phyloP scores from a whole-genome alignment of 345 rosid species.

The Salix koriyanagi region DNA sequence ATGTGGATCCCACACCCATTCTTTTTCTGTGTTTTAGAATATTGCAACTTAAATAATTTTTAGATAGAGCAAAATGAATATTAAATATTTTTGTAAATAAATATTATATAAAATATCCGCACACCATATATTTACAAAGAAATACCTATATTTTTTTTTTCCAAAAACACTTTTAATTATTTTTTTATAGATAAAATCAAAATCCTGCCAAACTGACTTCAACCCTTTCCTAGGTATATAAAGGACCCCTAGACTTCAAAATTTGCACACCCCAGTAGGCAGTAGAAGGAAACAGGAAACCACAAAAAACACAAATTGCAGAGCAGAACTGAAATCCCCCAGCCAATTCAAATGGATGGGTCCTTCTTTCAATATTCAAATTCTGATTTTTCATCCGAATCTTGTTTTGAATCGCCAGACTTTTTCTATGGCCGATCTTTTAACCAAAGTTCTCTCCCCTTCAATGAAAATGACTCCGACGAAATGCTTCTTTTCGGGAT shows the following conservation, averaged over 20 bases:
- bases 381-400: conserved; percentile 55
- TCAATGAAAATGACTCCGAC: conserved; percentile 86
- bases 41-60: no score
- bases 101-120: no score
- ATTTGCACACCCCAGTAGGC: background rate
- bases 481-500: conserved; percentile 82
- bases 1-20: no score
- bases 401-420: conserved; percentile 49
- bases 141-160: no score
- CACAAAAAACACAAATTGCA: background rate
- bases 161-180: no score
- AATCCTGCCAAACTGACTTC: background rate
- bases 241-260: conserved; percentile 9
- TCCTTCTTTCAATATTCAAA: conserved; percentile 35
- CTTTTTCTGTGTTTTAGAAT: no score
- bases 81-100: no score
- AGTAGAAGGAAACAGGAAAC: background rate
- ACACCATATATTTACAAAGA: no score
- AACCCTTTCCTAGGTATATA: conserved; percentile 24
- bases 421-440: conserved; percentile 31
- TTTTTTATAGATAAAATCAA: no score
- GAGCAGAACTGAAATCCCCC: background rate
- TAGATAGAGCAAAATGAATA: no score
- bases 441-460: conserved; percentile 49
- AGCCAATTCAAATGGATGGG: conserved; percentile 37